Evolutionary conservation across 352 stramenopile genomes (phyloP).

Genomic region (Pythium scleroteichum): DNA sequence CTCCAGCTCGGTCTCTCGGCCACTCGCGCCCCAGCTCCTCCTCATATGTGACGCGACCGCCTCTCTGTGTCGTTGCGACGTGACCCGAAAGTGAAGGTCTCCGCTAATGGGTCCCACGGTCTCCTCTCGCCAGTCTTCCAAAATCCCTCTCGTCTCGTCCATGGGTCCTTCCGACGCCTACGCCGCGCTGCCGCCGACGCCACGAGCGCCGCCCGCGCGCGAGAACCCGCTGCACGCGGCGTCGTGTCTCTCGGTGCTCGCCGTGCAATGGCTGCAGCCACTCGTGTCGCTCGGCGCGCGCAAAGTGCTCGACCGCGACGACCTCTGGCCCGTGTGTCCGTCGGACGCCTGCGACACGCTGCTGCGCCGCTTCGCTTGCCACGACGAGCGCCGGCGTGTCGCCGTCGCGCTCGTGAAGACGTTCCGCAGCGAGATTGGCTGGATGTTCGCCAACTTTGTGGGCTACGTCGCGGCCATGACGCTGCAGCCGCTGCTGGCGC

Average conservation of each 20-base stretch:
- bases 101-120: too few species aligned
- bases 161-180: too few species aligned
- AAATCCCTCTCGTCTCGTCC: too few species aligned
- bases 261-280: conserved; percentile 37
- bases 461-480: conserved; percentile 35
- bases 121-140: too few species aligned
- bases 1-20: too few species aligned
- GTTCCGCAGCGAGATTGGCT: conserved; percentile 26
- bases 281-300: conserved; percentile 39
- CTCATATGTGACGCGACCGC: too few species aligned
- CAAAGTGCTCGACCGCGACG: conserved; percentile 38
- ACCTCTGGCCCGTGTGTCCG: conserved; percentile 40
- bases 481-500: conserved; percentile 35
- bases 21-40: too few species aligned
- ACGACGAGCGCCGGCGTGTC: conserved; percentile 26
- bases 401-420: conserved; percentile 30
- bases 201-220: too few species aligned
- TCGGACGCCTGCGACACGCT: conserved; percentile 31
- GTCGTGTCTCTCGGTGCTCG: conserved; percentile 34
- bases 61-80: too few species aligned
- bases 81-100: too few species aligned
- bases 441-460: conserved; percentile 28
- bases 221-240: conserved; percentile 43
- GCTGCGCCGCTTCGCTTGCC: conserved; percentile 23
- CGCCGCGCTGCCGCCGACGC: too few species aligned